phyloP scores from a whole-genome alignment of 495 filamentous ascomycete species.

The Hypoxylon rickii region DNA sequence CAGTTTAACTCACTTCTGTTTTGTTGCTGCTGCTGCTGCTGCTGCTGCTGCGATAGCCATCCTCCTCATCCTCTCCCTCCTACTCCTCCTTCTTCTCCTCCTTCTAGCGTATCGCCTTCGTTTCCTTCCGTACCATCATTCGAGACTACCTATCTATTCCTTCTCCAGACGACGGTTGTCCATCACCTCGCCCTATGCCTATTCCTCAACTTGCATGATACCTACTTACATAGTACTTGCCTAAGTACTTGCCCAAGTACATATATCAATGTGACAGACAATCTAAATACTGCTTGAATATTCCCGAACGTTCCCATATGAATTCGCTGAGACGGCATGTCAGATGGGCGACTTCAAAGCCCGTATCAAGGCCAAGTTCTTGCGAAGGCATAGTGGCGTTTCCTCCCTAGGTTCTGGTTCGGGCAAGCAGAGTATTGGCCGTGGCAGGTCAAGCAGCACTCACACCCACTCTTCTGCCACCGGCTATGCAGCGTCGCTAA shows the following conservation, averaged over 20 bases:
- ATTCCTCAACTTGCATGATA: no score
- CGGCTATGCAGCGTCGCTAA: constrained; percentile 33
- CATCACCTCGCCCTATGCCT: no score
- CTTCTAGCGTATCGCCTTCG: background rate
- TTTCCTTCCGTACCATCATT: no score
- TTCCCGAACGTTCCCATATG: no score
- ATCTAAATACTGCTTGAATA: no score
- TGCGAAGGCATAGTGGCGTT: constrained; percentile 48
- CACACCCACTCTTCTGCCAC: constrained; percentile 31
- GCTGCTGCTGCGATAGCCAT: background rate
- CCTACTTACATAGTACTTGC: no score
- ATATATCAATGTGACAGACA: no score
- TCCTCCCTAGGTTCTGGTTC: constrained; percentile 43
- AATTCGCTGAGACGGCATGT: background rate
- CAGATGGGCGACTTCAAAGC: constrained; percentile 53
- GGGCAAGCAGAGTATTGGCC: constrained; percentile 35
- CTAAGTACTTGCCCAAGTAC: no score
- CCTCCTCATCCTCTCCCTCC: background rate
- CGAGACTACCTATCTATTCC: no score
- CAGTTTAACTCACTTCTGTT: background rate
- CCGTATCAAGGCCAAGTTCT: constrained; percentile 53
- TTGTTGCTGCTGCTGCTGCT: no score
- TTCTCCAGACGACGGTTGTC: no score
- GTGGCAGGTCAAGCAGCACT: constrained; percentile 33
- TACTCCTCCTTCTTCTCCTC: background rate